A percentile compares a stretch with the other conserved stretches of the same genome.
Conservation (phyloP, 106 monocot genomes). For the Platanthera zijinensis region DNA sequence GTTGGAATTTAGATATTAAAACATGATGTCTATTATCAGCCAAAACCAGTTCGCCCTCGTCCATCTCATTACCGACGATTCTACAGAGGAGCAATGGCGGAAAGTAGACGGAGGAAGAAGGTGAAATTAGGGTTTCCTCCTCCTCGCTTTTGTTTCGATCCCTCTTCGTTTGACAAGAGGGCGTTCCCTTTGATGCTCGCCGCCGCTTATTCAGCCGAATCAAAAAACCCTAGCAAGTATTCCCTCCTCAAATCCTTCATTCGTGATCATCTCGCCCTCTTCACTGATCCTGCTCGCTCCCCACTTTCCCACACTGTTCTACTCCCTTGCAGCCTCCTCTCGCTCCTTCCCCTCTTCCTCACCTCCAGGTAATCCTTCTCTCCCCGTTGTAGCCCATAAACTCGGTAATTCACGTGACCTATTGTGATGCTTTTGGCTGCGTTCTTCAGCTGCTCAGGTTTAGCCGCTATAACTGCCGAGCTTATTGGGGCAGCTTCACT, state of each 20-base stretch:
- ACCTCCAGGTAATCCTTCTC: constrained; percentile 12
- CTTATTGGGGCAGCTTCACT: constrained; percentile 40
- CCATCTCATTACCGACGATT: not conserved
- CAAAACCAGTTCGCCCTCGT: too few relatives aligned
- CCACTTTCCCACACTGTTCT: constrained; percentile 10
- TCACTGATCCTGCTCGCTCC: not conserved
- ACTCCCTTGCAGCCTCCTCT: constrained; percentile 22
- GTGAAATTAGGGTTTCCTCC: not conserved
- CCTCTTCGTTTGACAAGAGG: constrained; percentile 18
- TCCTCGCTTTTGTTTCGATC: not conserved
- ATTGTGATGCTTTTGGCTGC: not conserved
- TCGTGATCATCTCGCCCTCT: constrained; percentile 15
- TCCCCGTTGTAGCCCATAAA: not conserved
- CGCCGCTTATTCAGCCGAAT: constrained; percentile 17
- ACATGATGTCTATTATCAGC: too few relatives aligned
- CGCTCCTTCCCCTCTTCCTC: constrained; percentile 48
- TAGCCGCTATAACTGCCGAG: constrained; percentile 36
- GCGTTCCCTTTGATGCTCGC: constrained; percentile 34
- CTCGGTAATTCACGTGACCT: not conserved
- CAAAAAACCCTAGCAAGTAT: constrained; percentile 7
- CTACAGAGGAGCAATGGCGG: constrained; percentile 4
- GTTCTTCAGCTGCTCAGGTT: constrained; percentile 23
- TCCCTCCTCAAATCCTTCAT: constrained; percentile 23
- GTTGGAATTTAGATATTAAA: too few relatives aligned
- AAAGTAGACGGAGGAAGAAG: constrained; percentile 2